Conservation (phyloP, 345 rosid genomes). For the Brassica incana region DNA sequence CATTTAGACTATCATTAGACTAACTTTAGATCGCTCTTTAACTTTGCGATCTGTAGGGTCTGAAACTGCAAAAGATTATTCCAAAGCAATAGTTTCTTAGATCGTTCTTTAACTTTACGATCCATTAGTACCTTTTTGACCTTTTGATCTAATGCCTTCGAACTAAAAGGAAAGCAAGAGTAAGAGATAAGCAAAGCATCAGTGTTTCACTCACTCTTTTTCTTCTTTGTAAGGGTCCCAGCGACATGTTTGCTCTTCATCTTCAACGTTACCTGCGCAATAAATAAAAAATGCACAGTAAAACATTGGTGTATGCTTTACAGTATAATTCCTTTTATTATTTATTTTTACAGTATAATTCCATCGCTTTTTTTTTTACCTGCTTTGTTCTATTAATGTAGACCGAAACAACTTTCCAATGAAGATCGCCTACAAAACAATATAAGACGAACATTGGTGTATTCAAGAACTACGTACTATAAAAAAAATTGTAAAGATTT, state of each 20-base stretch:
- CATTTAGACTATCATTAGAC: not conserved
- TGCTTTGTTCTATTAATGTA: conserved; percentile 79
- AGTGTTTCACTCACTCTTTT: conserved; percentile 60
- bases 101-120: conserved; percentile 1
- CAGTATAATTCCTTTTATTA: not conserved
- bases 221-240: conserved; percentile 80
- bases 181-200: conserved; percentile 37
- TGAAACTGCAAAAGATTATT: not conserved
- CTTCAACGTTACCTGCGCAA: conserved; percentile 70
- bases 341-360: not conserved
- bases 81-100: conserved; percentile 6
- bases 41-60: conserved; percentile 27
- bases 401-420: conserved; percentile 91
- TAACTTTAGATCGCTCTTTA: conserved; percentile 18
- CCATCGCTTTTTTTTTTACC: conserved; percentile 41
- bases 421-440: conserved; percentile 76
- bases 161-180: conserved; percentile 20
- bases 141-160: conserved; percentile 13
- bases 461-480: conserved; percentile 7
- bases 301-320: not conserved
- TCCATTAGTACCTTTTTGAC: conserved; percentile 25
- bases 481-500: not conserved
- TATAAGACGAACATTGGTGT: not conserved
- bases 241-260: conserved; percentile 88
- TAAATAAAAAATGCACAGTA: not conserved